phyloP scores from a whole-genome alignment of 192 early-diverging fungal genomes.

The Chytriomyces hyalinus region DNA sequence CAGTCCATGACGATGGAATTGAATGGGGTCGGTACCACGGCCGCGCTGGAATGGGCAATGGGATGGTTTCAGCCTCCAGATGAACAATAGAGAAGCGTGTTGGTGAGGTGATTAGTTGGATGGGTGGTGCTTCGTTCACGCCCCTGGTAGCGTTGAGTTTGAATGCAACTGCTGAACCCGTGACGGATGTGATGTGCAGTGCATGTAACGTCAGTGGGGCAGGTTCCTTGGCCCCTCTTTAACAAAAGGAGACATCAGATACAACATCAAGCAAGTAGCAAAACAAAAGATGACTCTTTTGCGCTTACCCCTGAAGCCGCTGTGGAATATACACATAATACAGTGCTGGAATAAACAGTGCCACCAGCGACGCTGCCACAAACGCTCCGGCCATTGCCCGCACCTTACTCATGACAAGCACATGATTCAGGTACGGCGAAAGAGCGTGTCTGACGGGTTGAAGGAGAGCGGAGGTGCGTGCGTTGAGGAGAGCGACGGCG shows the following conservation, averaged over 20 bases:
- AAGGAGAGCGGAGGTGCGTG: no score
- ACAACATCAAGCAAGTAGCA: not conserved
- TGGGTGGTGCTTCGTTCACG: constrained; percentile 6
- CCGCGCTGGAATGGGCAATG: not conserved
- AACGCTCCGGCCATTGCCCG: no score
- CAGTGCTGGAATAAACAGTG: not conserved
- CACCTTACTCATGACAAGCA: no score
- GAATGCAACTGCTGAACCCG: constrained; percentile 11
- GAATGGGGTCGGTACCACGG: not conserved
- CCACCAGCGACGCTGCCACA: no score
- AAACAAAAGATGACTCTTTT: not conserved
- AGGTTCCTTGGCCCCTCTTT: constrained; percentile 12
- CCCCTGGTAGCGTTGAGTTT: not conserved
- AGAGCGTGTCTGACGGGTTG: no score
- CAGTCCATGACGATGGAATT: constrained; percentile 6
- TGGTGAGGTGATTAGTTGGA: not conserved
- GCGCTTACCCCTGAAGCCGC: constrained; percentile 11
- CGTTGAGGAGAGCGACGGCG: no score
- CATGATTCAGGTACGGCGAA: no score
- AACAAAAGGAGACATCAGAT: no score
- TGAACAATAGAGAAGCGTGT: constrained; percentile 11
- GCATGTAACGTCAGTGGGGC: not conserved
- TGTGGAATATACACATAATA: constrained; percentile 19
- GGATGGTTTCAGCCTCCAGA: not conserved
- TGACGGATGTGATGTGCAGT: not conserved